Base-by-base conservation (phyloP, 257 asterid species). In the Rauvolfia tetraphylla region DNA sequence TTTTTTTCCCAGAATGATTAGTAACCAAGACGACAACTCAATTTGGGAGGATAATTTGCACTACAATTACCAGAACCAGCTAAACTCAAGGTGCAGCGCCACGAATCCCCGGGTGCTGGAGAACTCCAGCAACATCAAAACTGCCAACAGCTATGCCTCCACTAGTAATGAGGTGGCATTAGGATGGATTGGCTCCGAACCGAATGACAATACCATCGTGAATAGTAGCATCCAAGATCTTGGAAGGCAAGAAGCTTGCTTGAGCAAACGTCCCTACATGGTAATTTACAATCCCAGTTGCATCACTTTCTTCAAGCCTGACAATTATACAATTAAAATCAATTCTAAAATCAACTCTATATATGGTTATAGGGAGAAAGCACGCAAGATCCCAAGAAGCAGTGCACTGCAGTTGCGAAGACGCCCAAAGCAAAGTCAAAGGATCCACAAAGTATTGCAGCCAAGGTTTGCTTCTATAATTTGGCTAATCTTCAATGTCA, bases 381-480 rank as follows among this genome's bases (percentile, higher is more conserved):
- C 76, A 53, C 62, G 74, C 93, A 90, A 76, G 85, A 86, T 73
- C 25, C 61, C 41, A 93, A 91, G 87, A 91, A 93, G 83, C 96
- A 90, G 71, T 92, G 97, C 71, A 80, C 33, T 33, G 81, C 29
- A 18, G 84, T 74, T 53, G 68, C 91, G 5, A 90, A 82, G 85
- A 88, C 81, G 78, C 78, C 79, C 3, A 92, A 89, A 82, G 68
- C 86, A 2, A 90, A 84, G 82, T 38, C 81, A 1, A 93, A 90
- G 85, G 98, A 90, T 84, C 96, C 97, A 76, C 96, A 88, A 80
- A 93, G 97, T 69, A 81, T 89, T 74, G 97, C 98, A 79, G 98
- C 98, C 73, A 93, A 93, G 97, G 98, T 92, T 68, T 49, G 41
- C 7, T 66, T 75, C 20, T 39, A 4, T 62, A 23, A 59, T 57